Base-by-base conservation (phyloP, 192 early-diverging fungal species). In the Coemansia sp. region DNA sequence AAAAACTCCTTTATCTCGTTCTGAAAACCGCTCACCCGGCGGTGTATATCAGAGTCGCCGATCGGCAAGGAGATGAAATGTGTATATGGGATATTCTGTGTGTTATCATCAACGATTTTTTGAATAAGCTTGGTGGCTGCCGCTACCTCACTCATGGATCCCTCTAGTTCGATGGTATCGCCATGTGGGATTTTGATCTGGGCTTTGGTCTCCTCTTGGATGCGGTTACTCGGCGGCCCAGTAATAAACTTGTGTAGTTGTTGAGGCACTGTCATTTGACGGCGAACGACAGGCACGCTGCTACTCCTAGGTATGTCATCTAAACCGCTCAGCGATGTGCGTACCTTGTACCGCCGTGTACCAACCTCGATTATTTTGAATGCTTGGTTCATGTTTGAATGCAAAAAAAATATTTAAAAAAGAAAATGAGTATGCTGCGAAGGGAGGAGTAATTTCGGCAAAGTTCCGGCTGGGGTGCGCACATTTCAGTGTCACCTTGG, bases 41-140 rank as follows among this genome's bases (percentile, higher is more conserved):
- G 55, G 62, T 76, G 78, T 16, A 81, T 58, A 28, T 63, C 70
- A 7, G 43, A 7, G 40, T 72, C 67, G 21, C 57, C 3, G 6
- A 81, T 57, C 5, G 78, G 78, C 50, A 81, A 46, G 3, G 74
- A 76, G 1, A 81, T 63, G 65, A 81, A 81, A 35, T 81, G 78
- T 37, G 78, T 81, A 38, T 76, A 81, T 0, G 78, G 64, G 11
- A 67, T 57, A 9, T 30, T 73, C 33, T 62, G 66, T 17, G 67
- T 64, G 32, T 67, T 63, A 14, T 66, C 60, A 4, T 64, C 35
- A 3, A 74, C 62, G 10, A 74, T n/a, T 6, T 74, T 17, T 7
- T n/a, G 16, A 28, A 79, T 74, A 1, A 67, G 44, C n/a, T 61
- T 49, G 13, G 60, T 35, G 6, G 77, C 72, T 28, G 44, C 70